A percentile compares a stretch with the other conserved stretches of the same genome.
Conservation (phyloP, 2,329 filamentous ascomycete genomes). For the Sphaerostilbella broomeana region DNA sequence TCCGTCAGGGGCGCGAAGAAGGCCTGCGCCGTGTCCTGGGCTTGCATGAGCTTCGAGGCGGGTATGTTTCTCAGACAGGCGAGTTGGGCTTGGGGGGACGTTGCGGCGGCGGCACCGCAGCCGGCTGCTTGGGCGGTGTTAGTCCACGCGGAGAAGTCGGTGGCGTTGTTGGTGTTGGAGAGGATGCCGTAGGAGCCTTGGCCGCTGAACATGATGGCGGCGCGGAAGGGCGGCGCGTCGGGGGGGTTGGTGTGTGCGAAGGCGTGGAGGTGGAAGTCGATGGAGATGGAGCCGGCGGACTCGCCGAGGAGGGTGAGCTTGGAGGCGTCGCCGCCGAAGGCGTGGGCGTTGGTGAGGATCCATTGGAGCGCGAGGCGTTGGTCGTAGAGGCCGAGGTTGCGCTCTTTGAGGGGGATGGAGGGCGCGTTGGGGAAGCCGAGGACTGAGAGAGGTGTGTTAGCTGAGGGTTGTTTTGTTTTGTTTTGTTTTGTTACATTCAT, state of each 20-base stretch:
- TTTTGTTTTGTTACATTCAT: too few species aligned
- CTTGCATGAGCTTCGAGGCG: slow-evolving; percentile 13
- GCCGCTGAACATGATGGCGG: slow-evolving; percentile 23
- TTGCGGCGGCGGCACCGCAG: too few species aligned
- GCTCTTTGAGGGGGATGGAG: slow-evolving; percentile 31
- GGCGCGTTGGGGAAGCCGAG: slow-evolving; percentile 40
- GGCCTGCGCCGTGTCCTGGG: slow-evolving; percentile 7
- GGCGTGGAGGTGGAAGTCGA: slow-evolving; percentile 21
- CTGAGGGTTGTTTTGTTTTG: too few species aligned
- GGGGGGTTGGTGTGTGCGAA: slow-evolving; percentile 13
- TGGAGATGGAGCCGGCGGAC: slow-evolving; percentile 27
- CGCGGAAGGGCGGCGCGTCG: slow-evolving; percentile 23
- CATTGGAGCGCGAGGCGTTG: slow-evolving; percentile 23
- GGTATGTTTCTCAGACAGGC: slow-evolving; percentile 19
- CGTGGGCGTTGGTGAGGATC: slow-evolving; percentile 21
- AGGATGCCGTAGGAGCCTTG: slow-evolving; percentile 22
- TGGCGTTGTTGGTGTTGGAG: slow-evolving; percentile 5
- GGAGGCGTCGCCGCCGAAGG: slow-evolving; percentile 22
- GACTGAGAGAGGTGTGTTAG: slow-evolving; percentile 17
- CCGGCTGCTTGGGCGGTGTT: slow-evolving; percentile 14
- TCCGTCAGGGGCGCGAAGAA: slow-evolving; percentile 17
- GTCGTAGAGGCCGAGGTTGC: slow-evolving; percentile 23
- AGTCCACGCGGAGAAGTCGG: slow-evolving; percentile 14
- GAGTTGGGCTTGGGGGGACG: slow-evolving; percentile 7
- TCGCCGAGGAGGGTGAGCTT: slow-evolving; percentile 25